Evolutionary conservation across 495 filamentous ascomycete genomes (phyloP).

Genomic region (Cudoniella acicularis): DNA sequence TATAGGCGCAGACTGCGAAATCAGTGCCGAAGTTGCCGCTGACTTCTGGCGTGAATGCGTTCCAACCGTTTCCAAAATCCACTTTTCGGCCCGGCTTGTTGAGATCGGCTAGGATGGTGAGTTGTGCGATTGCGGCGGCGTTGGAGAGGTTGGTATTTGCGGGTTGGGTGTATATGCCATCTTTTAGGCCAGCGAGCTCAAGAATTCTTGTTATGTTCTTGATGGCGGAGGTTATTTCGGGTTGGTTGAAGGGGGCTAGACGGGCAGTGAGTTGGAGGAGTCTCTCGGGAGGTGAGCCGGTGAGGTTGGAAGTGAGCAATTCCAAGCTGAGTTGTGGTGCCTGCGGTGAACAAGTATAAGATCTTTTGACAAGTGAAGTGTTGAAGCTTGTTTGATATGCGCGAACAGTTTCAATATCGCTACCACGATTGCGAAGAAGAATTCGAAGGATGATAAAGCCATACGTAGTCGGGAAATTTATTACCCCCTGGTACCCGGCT

Average conservation of each 20-base stretch:
- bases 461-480: constrained; percentile 17
- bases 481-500: constrained; percentile 8
- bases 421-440: constrained; percentile 7
- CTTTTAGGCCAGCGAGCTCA: not conserved
- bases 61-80: constrained; percentile 1
- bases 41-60: not conserved
- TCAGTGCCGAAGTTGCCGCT: constrained; percentile 11
- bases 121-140: not conserved
- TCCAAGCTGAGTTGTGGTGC: not conserved
- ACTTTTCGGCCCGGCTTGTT: not conserved
- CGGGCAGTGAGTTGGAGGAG: not conserved
- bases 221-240: not conserved
- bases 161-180: not conserved
- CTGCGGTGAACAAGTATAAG: not conserved
- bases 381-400: constrained; percentile 1
- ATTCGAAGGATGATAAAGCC: constrained; percentile 13
- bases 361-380: not conserved
- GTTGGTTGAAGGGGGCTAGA: not conserved
- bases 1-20: constrained; percentile 13
- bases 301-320: not conserved
- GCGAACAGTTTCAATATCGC: constrained; percentile 10
- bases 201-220: not conserved
- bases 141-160: not conserved
- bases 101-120: not conserved
- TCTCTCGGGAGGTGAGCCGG: not conserved